Conservation (phyloP, 2,329 filamentous ascomycete species). For the Colletotrichum eremochloae region DNA sequence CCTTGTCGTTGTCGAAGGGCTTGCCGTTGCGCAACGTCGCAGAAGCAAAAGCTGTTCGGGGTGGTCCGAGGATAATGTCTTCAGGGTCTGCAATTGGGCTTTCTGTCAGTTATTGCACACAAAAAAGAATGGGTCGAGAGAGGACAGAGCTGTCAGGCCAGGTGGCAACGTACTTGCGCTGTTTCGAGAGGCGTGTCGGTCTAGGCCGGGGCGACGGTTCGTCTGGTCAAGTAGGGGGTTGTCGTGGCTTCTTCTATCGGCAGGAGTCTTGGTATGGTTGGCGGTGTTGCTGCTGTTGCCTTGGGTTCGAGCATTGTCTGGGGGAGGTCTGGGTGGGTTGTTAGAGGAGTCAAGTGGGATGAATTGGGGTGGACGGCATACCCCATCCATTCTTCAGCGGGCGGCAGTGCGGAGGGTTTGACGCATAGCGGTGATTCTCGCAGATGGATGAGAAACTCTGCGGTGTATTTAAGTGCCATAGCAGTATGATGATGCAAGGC, state of each 20-base stretch:
- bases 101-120: conserved; percentile 48
- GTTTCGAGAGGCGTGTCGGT: conserved; percentile 69
- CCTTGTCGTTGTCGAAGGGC: conserved; percentile 66
- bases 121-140: conserved; percentile 13
- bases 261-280: conserved; percentile 54
- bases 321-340: conserved; percentile 54
- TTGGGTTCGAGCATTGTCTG: conserved; percentile 61
- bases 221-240: conserved; percentile 61
- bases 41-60: conserved; percentile 86
- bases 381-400: conserved; percentile 97
- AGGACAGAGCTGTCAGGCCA: background rate
- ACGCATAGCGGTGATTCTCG: conserved; percentile 85
- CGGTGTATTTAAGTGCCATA: conserved; percentile 77
- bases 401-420: conserved; percentile 84
- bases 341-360: conserved; percentile 32
- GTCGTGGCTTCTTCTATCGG: conserved; percentile 62
- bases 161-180: conserved; percentile 64
- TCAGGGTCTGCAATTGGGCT: conserved; percentile 69
- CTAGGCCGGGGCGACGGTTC: conserved; percentile 64
- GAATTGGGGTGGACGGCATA: conserved; percentile 58
- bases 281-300: conserved; percentile 52
- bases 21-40: conserved; percentile 68
- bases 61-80: conserved; percentile 87
- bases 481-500: conserved; percentile 53
- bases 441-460: conserved; percentile 81